A percentile compares a stretch with the other conserved stretches of the same genome.
These are phyloP conservation scores for Helianthus tuberosus DNA, from an alignment of 129 eudicot genomes.

Conservation along the genomic window DNA sequence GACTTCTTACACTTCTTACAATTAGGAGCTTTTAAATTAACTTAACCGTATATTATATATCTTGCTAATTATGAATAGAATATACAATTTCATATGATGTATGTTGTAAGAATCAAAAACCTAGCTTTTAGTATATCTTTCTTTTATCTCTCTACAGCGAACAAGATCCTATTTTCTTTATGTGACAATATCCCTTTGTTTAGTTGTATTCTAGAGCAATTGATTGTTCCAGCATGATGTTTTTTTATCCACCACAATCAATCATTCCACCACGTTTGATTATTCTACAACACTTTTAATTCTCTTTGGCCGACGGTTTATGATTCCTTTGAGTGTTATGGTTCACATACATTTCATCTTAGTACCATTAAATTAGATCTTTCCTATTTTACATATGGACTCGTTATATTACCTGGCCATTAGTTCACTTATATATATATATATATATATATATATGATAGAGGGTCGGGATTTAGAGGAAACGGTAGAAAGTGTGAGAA, in stretches of 20 bases:
- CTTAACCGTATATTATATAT: too few relatives aligned
- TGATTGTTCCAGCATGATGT: background rate
- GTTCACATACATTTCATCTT: constrained; percentile 5
- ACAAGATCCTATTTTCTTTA: background rate
- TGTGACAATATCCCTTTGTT: background rate
- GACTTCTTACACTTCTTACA: too few relatives aligned
- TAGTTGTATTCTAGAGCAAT: background rate
- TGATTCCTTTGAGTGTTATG: background rate
- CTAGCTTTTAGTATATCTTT: background rate
- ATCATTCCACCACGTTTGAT: background rate
- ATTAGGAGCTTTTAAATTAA: too few relatives aligned
- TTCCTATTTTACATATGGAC: background rate
- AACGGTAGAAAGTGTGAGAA: too few relatives aligned
- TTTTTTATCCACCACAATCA: background rate
- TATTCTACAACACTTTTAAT: background rate
- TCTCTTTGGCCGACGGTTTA: background rate
- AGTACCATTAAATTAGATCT: background rate
- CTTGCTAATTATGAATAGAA: background rate
- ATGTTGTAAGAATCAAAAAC: background rate
- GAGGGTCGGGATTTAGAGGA: too few relatives aligned
- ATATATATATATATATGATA: too few relatives aligned
- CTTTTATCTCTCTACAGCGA: background rate
- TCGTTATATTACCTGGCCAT: background rate
- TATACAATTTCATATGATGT: background rate
- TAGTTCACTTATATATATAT: background rate